Conservation (phyloP, 2,329 filamentous ascomycete genomes). For the Pseudogymnoascus sp. region DNA sequence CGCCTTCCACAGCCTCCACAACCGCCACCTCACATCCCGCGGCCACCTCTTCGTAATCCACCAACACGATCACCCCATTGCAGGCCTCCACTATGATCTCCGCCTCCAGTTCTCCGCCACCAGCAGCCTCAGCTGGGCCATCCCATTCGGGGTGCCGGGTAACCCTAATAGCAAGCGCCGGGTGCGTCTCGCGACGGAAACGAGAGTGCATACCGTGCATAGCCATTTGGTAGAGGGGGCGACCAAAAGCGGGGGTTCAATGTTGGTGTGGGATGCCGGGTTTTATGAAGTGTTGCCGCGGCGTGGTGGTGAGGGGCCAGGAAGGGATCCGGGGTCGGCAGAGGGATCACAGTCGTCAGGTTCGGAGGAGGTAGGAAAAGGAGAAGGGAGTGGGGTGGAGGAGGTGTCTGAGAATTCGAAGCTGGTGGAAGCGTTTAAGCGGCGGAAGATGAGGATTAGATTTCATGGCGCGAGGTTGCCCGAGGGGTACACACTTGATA, state of each 20-base stretch:
- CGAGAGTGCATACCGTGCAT: slow-evolving; percentile 51
- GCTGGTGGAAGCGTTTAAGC: slow-evolving; percentile 42
- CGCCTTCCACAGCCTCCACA: not conserved
- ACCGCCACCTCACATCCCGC: not conserved
- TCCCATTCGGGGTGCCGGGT: slow-evolving; percentile 55
- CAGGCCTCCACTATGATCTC: slow-evolving; percentile 61
- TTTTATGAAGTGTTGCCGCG: slow-evolving; percentile 45
- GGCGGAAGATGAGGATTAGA: slow-evolving; percentile 47
- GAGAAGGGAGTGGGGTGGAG: slow-evolving; percentile 23
- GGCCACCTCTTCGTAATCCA: slow-evolving; percentile 59
- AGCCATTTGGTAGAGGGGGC: slow-evolving; percentile 54
- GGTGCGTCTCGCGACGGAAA: slow-evolving; percentile 54
- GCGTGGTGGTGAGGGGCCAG: slow-evolving; percentile 27
- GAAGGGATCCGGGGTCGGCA: slow-evolving; percentile 27
- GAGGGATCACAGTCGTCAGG: not conserved
- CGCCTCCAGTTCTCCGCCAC: slow-evolving; percentile 59
- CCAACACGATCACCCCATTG: slow-evolving; percentile 64
- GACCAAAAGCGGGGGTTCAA: slow-evolving; percentile 43
- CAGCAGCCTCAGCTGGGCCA: slow-evolving; percentile 38
- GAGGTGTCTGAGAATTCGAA: slow-evolving; percentile 36
- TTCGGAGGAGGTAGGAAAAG: slow-evolving; percentile 17
- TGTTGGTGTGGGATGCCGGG: slow-evolving; percentile 56
- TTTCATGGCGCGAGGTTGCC: slow-evolving; percentile 48
- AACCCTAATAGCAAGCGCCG: slow-evolving; percentile 45
- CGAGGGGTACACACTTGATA: slow-evolving; percentile 41